Base-by-base conservation (phyloP, 768 basidiomycete species). In the Phylloporus sp. region DNA sequence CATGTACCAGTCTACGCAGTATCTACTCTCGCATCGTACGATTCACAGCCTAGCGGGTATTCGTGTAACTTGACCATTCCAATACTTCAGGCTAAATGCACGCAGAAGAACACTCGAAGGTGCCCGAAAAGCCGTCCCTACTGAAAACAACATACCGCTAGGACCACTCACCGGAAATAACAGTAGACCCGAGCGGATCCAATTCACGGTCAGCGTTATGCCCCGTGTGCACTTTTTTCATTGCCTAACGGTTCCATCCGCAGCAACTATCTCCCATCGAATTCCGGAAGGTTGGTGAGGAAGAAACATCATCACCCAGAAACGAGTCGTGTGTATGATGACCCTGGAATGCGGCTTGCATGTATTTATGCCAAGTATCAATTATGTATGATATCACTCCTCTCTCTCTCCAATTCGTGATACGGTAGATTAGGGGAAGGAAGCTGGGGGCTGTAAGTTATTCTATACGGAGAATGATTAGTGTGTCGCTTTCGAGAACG, bases 21-120 rank as follows among this genome's bases (percentile, higher is more conserved):
- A 39, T 61, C 59, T n/a, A 45, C 54, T 12, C 39, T 54, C 13
- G 52, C 59, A 38, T 60, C 49, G 59, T 61, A 20, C 39, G 2
- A 6, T 32, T 27, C 4, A 31, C 47, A 9, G 3, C 16, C 5
- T n/a, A 18, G 10, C 23, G n/a, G 4, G 32, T 6, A 24, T 27
- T 5, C 16, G 4, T 35, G 22, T 12, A 35, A 24, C 3, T 20
- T 46, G 27, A 13, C 11, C 9, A 5, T 18, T 9, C 3, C 13
- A 32, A 8, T 5, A 9, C 16, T 7, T 8, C 23, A 46, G 49
- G 39, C 29, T 41, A 10, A 51, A 46, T 4, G 43, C 53, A 9
- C 53, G 49, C 6, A 41, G 22, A n/a, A 29, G 13, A 2, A 32
- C 36, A 9, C 27, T 35, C 11, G 18, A 49, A 34, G 22, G 12